Evolutionary conservation across 495 filamentous ascomycete genomes (phyloP).

Genomic region (Aspergillus homomorphus): DNA sequence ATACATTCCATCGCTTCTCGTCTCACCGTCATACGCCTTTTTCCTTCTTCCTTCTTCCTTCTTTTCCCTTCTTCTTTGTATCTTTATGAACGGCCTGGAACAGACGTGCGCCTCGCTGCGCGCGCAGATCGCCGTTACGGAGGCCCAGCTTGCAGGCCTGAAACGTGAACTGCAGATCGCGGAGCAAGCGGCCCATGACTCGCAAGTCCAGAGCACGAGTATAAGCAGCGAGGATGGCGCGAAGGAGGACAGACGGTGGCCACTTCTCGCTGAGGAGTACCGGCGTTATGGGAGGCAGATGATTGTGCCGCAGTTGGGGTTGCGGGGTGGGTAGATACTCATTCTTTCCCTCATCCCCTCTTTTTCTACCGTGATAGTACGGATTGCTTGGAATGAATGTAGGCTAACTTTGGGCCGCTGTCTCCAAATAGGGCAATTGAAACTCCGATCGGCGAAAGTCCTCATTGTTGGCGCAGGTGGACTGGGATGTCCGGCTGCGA

Average conservation of each 20-base stretch:
- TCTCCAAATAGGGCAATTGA: constrained; percentile 64
- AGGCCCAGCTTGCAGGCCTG: constrained; percentile 34
- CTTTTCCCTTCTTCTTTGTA: too few relatives aligned
- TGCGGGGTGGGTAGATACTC: constrained; percentile 55
- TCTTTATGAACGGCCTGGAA: constrained; percentile 25
- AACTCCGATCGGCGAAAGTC: constrained; percentile 64
- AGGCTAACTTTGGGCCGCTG: constrained; percentile 7
- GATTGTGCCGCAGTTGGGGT: constrained; percentile 80
- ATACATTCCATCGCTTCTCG: background rate
- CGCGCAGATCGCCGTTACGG: constrained; percentile 39
- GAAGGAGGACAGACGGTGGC: constrained; percentile 48
- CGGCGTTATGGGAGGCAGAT: constrained; percentile 87
- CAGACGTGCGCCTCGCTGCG: constrained; percentile 38
- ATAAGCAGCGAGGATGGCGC: background rate
- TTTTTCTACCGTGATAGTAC: background rate
- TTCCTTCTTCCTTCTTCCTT: too few relatives aligned
- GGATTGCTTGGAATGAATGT: background rate
- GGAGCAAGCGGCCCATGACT: constrained; percentile 27
- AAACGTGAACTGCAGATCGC: constrained; percentile 37
- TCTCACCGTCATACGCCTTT: too few relatives aligned
- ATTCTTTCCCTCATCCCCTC: background rate
- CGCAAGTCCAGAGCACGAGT: constrained; percentile 11
- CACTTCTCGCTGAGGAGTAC: constrained; percentile 66
- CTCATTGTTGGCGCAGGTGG: constrained; percentile 92
- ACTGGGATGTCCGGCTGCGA: constrained; percentile 84